Evolutionary conservation across 2,329 filamentous ascomycete genomes (phyloP), one percentile per base, ranked within the genome.

Genomic region (Allantophomopsis cytisporea): DNA sequence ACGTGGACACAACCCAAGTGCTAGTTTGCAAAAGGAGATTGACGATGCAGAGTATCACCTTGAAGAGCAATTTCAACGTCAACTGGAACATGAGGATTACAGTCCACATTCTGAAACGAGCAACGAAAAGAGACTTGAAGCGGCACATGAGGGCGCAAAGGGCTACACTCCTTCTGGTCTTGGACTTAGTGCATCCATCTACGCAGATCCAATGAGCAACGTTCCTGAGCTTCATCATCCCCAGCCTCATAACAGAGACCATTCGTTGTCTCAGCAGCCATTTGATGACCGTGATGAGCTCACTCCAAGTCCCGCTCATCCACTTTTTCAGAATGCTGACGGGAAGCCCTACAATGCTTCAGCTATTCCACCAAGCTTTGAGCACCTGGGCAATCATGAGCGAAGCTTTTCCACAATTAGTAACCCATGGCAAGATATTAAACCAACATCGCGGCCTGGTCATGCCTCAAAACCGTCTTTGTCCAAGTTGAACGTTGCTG

Each of bases 1-100:
- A 31, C 72, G 78, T 56, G 68, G 68, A 41, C 82, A 88, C 49
- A 87, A 87, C 48, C 69, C 84, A 32, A 87, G 80, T 51, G 72
- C 79, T 45, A 84, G 76, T 35, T 68, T 94, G 17, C 86, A 94
- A 55, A 80, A 80, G 45, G 86, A 91, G 48, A 80, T 93, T 41
- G 81, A 91, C 37, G 83, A 88, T 52, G 80, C 83, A 4, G 84
- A 94, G 51, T 89, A 91, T 53, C 84, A 89, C 50, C 60, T 91
- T 44, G 83, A 88, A 54, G 77, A 87, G 54, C 78, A 84, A 44
- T 76, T 88, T 45, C 77, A 84, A 38, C 78, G 81, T 39, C 80
- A 89, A 51, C 66, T 89, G 37, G 81, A 88, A 43, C 80, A 87
- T 48, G 80, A 83, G 40, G 82, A 85, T 47, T 81, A 84, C 53